These are phyloP conservation scores for Metarhizium guizhouense DNA, from an alignment of 2,329 filamentous ascomycete genomes.

Conservation along the genomic window DNA sequence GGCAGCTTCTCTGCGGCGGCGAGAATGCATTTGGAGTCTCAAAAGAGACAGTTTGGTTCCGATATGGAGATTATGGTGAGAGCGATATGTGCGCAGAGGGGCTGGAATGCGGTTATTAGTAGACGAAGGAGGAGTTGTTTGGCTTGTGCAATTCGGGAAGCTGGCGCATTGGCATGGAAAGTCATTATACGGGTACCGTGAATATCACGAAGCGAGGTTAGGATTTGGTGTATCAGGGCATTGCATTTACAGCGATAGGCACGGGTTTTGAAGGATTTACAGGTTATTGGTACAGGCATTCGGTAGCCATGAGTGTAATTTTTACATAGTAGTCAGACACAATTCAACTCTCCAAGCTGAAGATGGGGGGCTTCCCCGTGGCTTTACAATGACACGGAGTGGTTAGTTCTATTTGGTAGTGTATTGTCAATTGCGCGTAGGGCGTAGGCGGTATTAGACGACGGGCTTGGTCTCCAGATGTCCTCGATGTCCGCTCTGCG, in stretches of 20 bases:
- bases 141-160: slow-evolving; percentile 66
- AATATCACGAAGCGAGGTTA: not conserved
- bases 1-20: slow-evolving; percentile 33
- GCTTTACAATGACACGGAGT: too few species aligned
- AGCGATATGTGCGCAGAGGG: slow-evolving; percentile 64
- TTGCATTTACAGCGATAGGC: not conserved
- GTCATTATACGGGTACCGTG: slow-evolving; percentile 55
- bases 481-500: too few species aligned
- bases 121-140: slow-evolving; percentile 60
- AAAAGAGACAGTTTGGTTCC: slow-evolving; percentile 50
- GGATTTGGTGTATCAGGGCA: not conserved
- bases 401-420: not conserved
- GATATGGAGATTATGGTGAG: slow-evolving; percentile 63
- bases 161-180: slow-evolving; percentile 59
- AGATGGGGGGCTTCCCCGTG: not conserved
- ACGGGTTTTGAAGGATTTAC: not conserved
- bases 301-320: not conserved
- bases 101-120: slow-evolving; percentile 66
- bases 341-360: not conserved
- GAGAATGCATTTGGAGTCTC: slow-evolving; percentile 48
- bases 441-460: too few species aligned
- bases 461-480: too few species aligned
- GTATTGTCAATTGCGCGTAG: too few species aligned
- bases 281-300: not conserved
- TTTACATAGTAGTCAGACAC: not conserved